phyloP scores from a whole-genome alignment of 108 stramenopile genomes.

The Conticribra guillardii region DNA sequence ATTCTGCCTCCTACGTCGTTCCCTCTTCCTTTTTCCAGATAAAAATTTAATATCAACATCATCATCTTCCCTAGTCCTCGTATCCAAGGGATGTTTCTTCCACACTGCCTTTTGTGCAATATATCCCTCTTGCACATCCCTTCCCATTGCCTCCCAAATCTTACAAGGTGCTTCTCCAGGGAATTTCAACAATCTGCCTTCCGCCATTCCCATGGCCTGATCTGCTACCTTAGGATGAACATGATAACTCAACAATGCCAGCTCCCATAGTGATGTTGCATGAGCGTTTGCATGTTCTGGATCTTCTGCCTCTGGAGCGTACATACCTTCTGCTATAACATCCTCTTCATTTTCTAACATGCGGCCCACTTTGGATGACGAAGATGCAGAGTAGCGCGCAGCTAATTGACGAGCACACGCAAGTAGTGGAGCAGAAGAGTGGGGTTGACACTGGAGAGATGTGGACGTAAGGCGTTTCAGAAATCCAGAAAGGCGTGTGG shows the following conservation, averaged over 20 bases:
- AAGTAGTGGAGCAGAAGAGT: constrained; percentile 74
- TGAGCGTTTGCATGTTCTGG: constrained; percentile 86
- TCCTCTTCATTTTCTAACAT: constrained; percentile 89
- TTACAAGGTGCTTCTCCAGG: constrained; percentile 73
- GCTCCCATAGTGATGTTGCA: constrained; percentile 83
- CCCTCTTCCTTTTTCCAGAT: constrained; percentile 20
- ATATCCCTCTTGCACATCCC: constrained; percentile 58
- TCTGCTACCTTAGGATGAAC: constrained; percentile 56
- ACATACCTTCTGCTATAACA: constrained; percentile 75
- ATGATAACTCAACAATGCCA: constrained; percentile 73
- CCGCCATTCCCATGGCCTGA: constrained; percentile 66
- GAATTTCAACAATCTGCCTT: constrained; percentile 60
- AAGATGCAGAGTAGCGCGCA: constrained; percentile 64
- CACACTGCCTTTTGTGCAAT: constrained; percentile 50
- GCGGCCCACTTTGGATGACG: constrained; percentile 50
- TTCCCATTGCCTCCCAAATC: constrained; percentile 42
- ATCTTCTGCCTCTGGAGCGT: constrained; percentile 70
- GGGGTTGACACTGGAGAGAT: constrained; percentile 66
- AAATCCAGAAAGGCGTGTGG: constrained; percentile 76
- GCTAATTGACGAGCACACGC: constrained; percentile 77
- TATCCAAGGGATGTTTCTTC: constrained; percentile 71
- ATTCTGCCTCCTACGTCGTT: constrained; percentile 29
- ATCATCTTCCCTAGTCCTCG: constrained; percentile 7
- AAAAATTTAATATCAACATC: constrained; percentile 15
- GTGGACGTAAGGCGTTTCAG: constrained; percentile 74